A percentile compares a stretch with the other conserved stretches of the same genome.
Evolutionary conservation across 2,329 filamentous ascomycete species (phyloP).

Genomic region (Talaromyces amestolkiae): DNA sequence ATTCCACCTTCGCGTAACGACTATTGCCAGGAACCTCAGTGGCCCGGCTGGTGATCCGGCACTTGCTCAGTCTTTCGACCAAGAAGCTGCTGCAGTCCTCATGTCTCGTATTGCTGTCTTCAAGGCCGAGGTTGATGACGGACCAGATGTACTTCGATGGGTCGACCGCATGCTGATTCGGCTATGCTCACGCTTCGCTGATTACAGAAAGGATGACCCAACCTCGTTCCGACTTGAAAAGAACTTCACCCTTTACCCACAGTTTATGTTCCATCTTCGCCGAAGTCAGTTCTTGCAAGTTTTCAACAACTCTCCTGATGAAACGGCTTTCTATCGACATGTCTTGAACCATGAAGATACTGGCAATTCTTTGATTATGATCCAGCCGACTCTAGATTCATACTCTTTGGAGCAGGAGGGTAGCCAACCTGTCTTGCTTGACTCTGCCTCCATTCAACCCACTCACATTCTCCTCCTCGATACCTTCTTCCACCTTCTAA

Average conservation of each 20-base stretch:
- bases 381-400: conserved; percentile 93
- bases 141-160: conserved; percentile 96
- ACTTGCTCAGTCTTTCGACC: conserved; percentile 95
- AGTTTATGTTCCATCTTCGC: conserved; percentile 99
- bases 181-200: conserved; percentile 91
- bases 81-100: conserved; percentile 93
- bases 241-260: conserved; percentile 97
- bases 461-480: conserved; percentile 92
- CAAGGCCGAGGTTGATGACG: conserved; percentile 97
- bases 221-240: conserved; percentile 96
- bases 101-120: conserved; percentile 99
- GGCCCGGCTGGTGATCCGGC: conserved; percentile 92
- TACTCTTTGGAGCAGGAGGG: conserved; percentile 97
- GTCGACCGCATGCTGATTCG: conserved; percentile 98
- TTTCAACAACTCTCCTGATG: conserved; percentile 98
- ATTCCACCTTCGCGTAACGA: conserved; percentile 93
- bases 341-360: conserved; percentile 97
- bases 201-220: conserved; percentile 96
- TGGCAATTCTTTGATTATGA: conserved; percentile 96
- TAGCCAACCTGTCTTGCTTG: conserved; percentile 85
- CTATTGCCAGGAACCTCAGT: conserved; percentile 84
- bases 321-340: conserved; percentile 98
- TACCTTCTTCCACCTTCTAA: conserved; percentile 99
- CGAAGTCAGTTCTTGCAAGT: conserved; percentile 97
- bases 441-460: conserved; percentile 93